Evolutionary conservation across 306 rosid species (phyloP).

Genomic region (Alnus glutinosa): DNA sequence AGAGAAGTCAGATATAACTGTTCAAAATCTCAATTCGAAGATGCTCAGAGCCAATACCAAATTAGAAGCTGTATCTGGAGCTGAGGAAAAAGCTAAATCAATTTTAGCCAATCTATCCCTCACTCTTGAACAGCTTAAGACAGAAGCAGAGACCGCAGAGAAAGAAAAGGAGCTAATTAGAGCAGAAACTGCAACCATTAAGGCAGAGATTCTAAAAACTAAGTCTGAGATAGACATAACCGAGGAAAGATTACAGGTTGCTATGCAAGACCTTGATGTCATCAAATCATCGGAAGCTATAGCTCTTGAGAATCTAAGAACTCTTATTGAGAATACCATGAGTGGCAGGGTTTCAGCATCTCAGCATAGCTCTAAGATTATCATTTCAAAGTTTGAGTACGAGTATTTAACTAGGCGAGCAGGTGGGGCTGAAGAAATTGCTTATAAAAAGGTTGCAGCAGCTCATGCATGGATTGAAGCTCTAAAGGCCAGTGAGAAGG

Average conservation of each 20-base stretch:
- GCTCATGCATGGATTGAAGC: slow-evolving; percentile 89
- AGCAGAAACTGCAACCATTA: slow-evolving; percentile 47
- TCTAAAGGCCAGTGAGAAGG: slow-evolving; percentile 86
- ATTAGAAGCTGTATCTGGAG: slow-evolving; percentile 66
- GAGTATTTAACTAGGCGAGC: slow-evolving; percentile 76
- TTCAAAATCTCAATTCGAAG: slow-evolving; percentile 66
- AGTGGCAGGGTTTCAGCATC: slow-evolving; percentile 52
- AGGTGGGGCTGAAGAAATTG: slow-evolving; percentile 67
- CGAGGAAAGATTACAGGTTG: slow-evolving; percentile 64
- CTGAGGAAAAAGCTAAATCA: slow-evolving; percentile 65
- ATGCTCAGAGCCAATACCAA: slow-evolving; percentile 74
- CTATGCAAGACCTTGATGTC: slow-evolving; percentile 67
- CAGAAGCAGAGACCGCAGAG: slow-evolving; percentile 54
- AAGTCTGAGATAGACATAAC: slow-evolving; percentile 56
- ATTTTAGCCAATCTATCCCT: slow-evolving; percentile 51
- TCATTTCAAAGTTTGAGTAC: slow-evolving; percentile 77
- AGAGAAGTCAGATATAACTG: slow-evolving; percentile 39
- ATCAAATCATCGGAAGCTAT: slow-evolving; percentile 58
- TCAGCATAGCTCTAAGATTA: slow-evolving; percentile 56
- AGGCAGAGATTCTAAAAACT: slow-evolving; percentile 46
- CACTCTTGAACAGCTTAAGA: slow-evolving; percentile 60
- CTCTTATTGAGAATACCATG: slow-evolving; percentile 57
- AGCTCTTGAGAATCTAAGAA: slow-evolving; percentile 63
- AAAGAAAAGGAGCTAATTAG: slow-evolving; percentile 49
- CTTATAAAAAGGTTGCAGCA: slow-evolving; percentile 81